These are phyloP conservation scores for Larix sibirica DNA, from an alignment of 83 land plant species.

Conservation along the genomic window DNA sequence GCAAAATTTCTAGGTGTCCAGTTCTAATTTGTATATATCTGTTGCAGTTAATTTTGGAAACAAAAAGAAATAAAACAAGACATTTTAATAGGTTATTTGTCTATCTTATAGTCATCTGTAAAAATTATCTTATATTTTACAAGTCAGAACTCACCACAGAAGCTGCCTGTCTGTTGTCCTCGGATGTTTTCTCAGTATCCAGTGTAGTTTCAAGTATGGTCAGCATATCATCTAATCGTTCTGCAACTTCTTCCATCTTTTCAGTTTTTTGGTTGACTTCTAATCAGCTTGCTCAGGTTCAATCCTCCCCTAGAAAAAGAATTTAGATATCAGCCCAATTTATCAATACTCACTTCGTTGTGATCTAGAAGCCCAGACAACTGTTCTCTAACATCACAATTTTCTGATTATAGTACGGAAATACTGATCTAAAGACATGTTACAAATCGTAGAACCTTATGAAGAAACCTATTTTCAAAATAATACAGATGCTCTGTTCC, in stretches of 20 bases:
- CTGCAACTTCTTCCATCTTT: constrained; percentile 3
- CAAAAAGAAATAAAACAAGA: not conserved
- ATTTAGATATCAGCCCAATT: not conserved
- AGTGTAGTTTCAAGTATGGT: not conserved
- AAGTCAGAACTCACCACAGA: no score
- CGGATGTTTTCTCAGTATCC: not conserved
- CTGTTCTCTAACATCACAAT: not conserved
- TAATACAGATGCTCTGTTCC: no score
- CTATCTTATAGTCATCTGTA: not conserved
- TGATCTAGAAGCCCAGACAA: not conserved
- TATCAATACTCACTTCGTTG: not conserved
- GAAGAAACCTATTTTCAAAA: not conserved
- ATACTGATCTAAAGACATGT: not conserved
- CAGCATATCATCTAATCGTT: not conserved
- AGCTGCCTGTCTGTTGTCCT: not conserved
- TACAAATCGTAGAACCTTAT: not conserved
- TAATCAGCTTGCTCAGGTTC: not conserved
- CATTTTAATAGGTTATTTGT: no score
- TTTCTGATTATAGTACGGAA: not conserved
- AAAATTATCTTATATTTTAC: not conserved
- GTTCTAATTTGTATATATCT: not conserved
- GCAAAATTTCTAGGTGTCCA: no score
- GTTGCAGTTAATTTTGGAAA: no score
- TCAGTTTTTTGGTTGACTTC: not conserved
- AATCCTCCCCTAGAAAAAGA: not conserved